Evolutionary conservation across 2,329 filamentous ascomycete genomes (phyloP), one percentile per base, ranked within the genome.

Genomic region (Colletotrichum sp.): DNA sequence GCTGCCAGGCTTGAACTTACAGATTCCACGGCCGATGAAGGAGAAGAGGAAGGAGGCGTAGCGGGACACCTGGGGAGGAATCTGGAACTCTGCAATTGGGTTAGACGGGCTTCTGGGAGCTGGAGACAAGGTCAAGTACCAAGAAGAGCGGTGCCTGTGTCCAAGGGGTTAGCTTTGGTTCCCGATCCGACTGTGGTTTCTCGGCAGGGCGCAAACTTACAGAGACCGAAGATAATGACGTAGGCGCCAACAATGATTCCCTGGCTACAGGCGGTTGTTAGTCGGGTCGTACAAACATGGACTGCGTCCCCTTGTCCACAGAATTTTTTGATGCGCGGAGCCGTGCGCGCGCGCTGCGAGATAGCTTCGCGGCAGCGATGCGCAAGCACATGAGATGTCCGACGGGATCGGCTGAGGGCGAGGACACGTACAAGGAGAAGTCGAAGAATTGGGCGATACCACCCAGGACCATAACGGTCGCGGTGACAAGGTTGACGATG

Each of bases 1-100:
- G n/a, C 44, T 52, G 44, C 44, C 44, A 52, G 44, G 44, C 44
- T 21, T 52, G 8, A 49, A 93, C 95, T 87, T 92, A 98, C 96
- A 99, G 84, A 95, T 90, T 86, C 97, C 97, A 83, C 97, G 96
- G 77, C 97, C 97, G 80, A 99, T 88, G 90, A 99, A 99, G 74
- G 95, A 98, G 90, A 99, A 99, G 86, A 99, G 93, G 90, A 99
- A 99, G 13, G 95, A 98, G 71, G 96, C 96, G 89, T 99, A 98
- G 87, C 95, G 94, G 75, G 96, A 94, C 71, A 98, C 90, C 85
- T 98, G 96, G 76, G 96, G 95, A 67, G 97, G 96, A 81, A 98
- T 96, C 86, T 98, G 94, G 88, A 99, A 98, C 87, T 99, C 97
- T 90, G 81, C 24, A 10, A 67, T 13, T 16, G 13, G 34, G 59